A percentile compares a stretch with the other conserved stretches of the same genome.
Evolutionary conservation across 2,329 filamentous ascomycete genomes (phyloP).

Genomic region (Fusarium sp.): DNA sequence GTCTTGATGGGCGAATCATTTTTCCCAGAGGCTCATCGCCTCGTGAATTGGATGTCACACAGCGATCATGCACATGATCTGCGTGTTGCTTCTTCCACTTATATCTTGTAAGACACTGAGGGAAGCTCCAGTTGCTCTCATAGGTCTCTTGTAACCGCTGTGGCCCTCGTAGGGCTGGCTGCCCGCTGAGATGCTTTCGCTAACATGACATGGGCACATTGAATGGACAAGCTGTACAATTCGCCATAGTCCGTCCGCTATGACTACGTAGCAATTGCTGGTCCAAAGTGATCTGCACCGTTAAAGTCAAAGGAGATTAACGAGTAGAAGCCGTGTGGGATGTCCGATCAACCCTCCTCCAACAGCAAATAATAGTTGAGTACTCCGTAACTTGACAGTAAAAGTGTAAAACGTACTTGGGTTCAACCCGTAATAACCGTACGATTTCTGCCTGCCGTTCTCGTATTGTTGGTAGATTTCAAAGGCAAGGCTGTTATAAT

Average conservation of each 20-base stretch:
- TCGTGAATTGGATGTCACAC: constrained; percentile 5
- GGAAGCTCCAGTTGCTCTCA: background rate
- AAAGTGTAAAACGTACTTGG: background rate
- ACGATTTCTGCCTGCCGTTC: background rate
- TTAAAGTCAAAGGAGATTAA: constrained; percentile 29
- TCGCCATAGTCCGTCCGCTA: background rate
- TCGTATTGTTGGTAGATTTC: background rate
- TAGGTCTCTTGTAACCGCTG: constrained; percentile 21
- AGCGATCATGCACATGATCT: background rate
- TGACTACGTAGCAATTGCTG: constrained; percentile 25
- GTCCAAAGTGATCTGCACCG: constrained; percentile 15
- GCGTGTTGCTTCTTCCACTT: background rate
- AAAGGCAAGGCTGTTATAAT: too few relatives aligned
- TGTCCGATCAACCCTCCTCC: constrained; percentile 7
- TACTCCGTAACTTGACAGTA: too few relatives aligned
- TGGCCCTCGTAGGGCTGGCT: constrained; percentile 43
- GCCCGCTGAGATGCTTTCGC: constrained; percentile 9
- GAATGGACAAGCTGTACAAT: constrained; percentile 36
- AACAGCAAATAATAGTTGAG: background rate
- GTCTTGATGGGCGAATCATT: constrained; percentile 12
- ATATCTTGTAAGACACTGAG: too few relatives aligned
- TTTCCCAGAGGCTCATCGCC: background rate
- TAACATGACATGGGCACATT: constrained; percentile 22
- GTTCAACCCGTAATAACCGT: constrained; percentile 1
- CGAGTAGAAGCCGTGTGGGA: constrained; percentile 28